Evolutionary conservation across 805 yeast species (phyloP).

Genomic region (Isabelozyma heimii): DNA sequence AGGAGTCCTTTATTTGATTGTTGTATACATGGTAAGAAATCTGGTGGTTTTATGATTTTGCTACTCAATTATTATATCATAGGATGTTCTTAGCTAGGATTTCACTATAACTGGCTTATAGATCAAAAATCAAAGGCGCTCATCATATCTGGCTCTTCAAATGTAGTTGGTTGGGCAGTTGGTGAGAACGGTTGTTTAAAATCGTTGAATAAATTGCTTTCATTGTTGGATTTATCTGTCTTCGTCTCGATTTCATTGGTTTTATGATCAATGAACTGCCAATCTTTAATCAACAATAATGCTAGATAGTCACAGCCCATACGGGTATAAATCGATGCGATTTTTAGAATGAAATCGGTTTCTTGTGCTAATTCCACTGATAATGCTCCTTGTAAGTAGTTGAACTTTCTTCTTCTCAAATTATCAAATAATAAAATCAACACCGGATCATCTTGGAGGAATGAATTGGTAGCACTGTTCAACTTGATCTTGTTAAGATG

Average conservation of each 20-base stretch:
- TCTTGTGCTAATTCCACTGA: constrained; percentile 49
- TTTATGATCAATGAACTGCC: constrained; percentile 51
- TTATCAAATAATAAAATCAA: constrained; percentile 62
- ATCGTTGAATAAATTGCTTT: constrained; percentile 10
- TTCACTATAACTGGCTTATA: neutral
- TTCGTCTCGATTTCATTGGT: neutral
- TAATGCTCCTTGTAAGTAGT: constrained; percentile 49
- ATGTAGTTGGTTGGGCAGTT: constrained; percentile 52
- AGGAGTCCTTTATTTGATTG: neutral
- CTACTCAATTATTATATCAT: too few species aligned
- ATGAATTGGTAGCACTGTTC: constrained; percentile 22
- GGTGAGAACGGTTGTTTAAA: constrained; percentile 6
- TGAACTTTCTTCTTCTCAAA: constrained; percentile 52
- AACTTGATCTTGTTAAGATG: constrained; percentile 9
- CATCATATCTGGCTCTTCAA: constrained; percentile 70
- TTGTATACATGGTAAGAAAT: neutral
- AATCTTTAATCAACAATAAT: constrained; percentile 56
- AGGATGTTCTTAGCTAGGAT: too few species aligned
- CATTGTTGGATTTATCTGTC: neutral
- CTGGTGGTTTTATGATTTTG: neutral
- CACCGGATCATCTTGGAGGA: constrained; percentile 78
- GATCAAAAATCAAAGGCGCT: constrained; percentile 57
- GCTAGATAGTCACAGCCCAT: constrained; percentile 92
- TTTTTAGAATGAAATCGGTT: constrained; percentile 57
- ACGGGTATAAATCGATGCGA: constrained; percentile 65